A percentile compares a stretch with the other conserved stretches of the same genome.
phyloP scores from a whole-genome alignment of 2,329 filamentous ascomycete genomes.

The Lithohypha guttulata region DNA sequence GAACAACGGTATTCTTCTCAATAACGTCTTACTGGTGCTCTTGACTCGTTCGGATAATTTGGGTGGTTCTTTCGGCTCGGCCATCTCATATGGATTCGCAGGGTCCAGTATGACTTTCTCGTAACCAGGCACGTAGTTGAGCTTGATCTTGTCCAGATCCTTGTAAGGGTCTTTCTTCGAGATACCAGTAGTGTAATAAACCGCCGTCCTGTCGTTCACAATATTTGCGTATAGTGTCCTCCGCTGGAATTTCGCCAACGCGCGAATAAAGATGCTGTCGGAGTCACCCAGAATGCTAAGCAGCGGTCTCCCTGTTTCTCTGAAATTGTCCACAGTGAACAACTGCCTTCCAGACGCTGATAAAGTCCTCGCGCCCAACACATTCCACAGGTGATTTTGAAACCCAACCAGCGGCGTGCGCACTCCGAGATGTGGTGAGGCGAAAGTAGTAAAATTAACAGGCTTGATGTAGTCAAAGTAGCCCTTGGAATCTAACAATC shows the following conservation, averaged over 20 bases:
- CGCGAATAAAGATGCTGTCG: constrained; percentile 74
- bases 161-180: constrained; percentile 66
- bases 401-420: constrained; percentile 57
- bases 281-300: constrained; percentile 73
- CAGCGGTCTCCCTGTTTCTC: constrained; percentile 69
- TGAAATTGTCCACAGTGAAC: constrained; percentile 77
- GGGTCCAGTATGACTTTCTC: constrained; percentile 66
- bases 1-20: constrained; percentile 52
- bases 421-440: constrained; percentile 70
- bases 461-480: constrained; percentile 70
- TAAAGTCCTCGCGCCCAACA: constrained; percentile 68
- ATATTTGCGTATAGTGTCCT: constrained; percentile 77
- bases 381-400: constrained; percentile 63
- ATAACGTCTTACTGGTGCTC: constrained; percentile 27
- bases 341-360: constrained; percentile 78
- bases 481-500: constrained; percentile 69
- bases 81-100: constrained; percentile 46
- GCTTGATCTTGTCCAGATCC: constrained; percentile 53
- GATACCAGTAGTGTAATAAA: constrained; percentile 74
- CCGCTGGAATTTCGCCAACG: constrained; percentile 62
- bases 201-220: constrained; percentile 70
- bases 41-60: constrained; percentile 29
- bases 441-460: constrained; percentile 91
- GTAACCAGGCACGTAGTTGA: constrained; percentile 66
- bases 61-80: constrained; percentile 27